Evolutionary conservation across 2,329 filamentous ascomycete genomes (phyloP).

Genomic region (Aspergillus fijiensis): DNA sequence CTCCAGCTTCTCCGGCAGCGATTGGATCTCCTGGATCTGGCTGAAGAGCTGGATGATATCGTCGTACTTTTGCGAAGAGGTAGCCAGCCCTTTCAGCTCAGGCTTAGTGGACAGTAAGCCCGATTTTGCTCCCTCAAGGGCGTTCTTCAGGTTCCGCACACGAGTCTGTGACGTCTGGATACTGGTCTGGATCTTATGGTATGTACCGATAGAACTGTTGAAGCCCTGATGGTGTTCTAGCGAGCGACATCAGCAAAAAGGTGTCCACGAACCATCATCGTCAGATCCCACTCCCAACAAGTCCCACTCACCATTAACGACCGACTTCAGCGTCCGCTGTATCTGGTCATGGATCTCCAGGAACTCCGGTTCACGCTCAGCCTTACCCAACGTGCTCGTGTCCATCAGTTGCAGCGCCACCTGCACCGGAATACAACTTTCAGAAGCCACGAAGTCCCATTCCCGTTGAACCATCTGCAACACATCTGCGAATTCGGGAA

Average conservation of each 20-base stretch:
- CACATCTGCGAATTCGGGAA: conserved; percentile 49
- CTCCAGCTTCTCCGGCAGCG: conserved; percentile 88
- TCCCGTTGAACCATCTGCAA: conserved; percentile 81
- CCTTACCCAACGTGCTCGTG: conserved; percentile 85
- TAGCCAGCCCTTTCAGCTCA: conserved; percentile 85
- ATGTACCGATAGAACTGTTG: conserved; percentile 97
- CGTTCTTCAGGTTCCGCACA: conserved; percentile 78
- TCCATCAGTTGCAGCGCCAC: conserved; percentile 94
- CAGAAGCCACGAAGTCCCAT: conserved; percentile 88
- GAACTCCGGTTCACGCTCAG: conserved; percentile 84
- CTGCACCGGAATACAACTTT: conserved; percentile 88
- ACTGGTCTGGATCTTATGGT: conserved; percentile 95
- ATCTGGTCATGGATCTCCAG: conserved; percentile 79
- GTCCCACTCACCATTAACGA: conserved; percentile 68
- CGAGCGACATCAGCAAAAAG: background rate
- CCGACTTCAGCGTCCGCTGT: conserved; percentile 88
- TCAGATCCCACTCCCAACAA: background rate
- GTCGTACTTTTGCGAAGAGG: conserved; percentile 85
- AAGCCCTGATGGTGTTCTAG: conserved; percentile 95
- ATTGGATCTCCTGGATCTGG: conserved; percentile 82
- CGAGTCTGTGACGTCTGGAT: conserved; percentile 85
- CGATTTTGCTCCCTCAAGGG: conserved; percentile 75
- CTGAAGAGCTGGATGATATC: conserved; percentile 79
- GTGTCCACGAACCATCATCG: too few relatives aligned
- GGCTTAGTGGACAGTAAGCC: conserved; percentile 83